Evolutionary conservation across 2,329 filamentous ascomycete genomes (phyloP).

Genomic region (Fusarium lyarnte): DNA sequence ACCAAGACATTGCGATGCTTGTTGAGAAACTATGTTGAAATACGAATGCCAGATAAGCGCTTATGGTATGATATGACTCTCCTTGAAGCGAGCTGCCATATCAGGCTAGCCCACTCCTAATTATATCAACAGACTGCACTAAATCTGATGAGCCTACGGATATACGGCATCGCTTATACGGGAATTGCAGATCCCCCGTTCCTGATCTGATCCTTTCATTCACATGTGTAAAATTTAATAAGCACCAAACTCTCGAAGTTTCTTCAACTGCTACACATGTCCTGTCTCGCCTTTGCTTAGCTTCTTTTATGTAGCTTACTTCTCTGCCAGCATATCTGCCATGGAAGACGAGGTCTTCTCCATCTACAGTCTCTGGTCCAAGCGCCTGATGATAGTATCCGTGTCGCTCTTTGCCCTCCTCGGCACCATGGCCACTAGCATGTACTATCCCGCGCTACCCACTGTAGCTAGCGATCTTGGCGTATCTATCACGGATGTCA

Average conservation of each 20-base stretch:
- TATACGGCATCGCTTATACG: not conserved
- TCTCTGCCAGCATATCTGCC: not conserved
- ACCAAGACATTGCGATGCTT: too few species aligned
- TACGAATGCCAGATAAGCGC: too few species aligned
- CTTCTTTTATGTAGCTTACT: rapidly evolving
- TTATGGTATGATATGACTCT: too few species aligned
- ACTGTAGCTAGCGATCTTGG: not conserved
- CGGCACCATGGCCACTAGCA: not conserved
- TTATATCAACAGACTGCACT: not conserved
- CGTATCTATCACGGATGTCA: not conserved
- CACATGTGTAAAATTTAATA: rapidly evolving
- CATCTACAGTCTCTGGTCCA: not conserved
- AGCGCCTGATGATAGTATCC: not conserved
- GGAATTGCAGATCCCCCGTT: not conserved
- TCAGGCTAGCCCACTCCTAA: rapidly evolving
- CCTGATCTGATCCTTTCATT: not conserved
- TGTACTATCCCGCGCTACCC: not conserved
- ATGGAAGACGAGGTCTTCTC: not conserved
- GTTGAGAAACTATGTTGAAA: too few species aligned
- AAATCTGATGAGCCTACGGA: not conserved
- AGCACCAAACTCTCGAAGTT: rapidly evolving
- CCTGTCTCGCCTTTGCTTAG: too few species aligned
- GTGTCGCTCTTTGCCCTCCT: not conserved
- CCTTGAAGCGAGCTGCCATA: too few species aligned
- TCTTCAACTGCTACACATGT: too few species aligned